Base-by-base conservation (phyloP, 2,329 filamentous ascomycete genomes). In the Aspergillus costaricaensis region DNA sequence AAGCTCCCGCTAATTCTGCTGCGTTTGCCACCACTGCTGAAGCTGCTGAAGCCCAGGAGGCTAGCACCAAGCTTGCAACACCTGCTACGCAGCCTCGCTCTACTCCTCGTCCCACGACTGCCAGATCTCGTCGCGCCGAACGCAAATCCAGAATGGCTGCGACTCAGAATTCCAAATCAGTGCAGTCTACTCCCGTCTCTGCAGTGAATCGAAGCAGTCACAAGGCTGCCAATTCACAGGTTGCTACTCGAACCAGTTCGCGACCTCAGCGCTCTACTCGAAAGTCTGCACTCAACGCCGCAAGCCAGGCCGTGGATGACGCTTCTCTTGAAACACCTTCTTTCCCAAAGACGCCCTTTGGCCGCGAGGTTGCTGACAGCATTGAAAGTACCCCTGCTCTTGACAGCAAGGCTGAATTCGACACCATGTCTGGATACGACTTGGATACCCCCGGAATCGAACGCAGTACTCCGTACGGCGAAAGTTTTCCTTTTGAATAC, bases 401-500 rank as follows among this genome's bases (percentile, higher is more conserved):
- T 38, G 60, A 60, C 44, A 60, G 66, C 32, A 58, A 61, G 44
- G 7, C 43, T 21, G 52, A 15, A 10, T 44, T 36, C 12, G 39
- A 30, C 2, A 19, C 9, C 36, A 43, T 41, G 10, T 9, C 43
- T 3, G 25, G n/a, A 12, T 30, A 21, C 15, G 39, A 55, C 5
- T 15, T 44, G 39, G 43, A 19, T 23, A 55, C 39, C 7, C 53
- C 53, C 5, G 53, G 53, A 2, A n/a, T 19, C n/a, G 43, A 30
- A 9, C 19, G 19, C 10, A 44, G 21, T n/a, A 44, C 41, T 8
- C 38, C 52, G 2, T 55, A 55, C 52, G 39, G 39, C 1, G 62
- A 63, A 12, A 55, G 48, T 21, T 67, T 58, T 23, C 61, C 66
- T 36, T 67, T 67, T 9, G 66, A 68, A 17, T 68, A 68, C 23